Conservation (phyloP, 768 basidiomycete species). For the Lentinula edodes region DNA sequence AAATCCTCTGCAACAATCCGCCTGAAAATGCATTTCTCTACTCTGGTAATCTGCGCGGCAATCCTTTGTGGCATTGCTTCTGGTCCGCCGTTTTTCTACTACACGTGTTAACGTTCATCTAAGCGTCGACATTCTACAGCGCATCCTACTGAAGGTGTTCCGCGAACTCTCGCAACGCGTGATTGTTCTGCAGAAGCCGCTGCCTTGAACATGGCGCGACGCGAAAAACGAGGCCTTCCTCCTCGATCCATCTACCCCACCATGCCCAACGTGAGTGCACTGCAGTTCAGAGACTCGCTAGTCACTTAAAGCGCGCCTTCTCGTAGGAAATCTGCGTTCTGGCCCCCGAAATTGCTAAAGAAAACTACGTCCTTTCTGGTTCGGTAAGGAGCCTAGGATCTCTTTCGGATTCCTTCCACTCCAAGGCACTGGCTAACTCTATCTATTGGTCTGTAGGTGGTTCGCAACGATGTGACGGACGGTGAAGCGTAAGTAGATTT, state of each 20-base stretch:
- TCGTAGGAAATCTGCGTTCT: constrained; percentile 3
- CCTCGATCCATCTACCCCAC: constrained; percentile 1
- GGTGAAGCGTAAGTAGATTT: constrained; percentile 18
- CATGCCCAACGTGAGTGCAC: not conserved
- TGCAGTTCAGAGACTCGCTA: not conserved
- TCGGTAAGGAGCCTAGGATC: not conserved
- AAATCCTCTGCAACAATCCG: not conserved
- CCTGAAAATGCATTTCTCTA: not conserved
- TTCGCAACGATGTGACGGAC: constrained; percentile 22
- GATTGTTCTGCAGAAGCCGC: constrained; percentile 1
- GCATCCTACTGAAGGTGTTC: not conserved
- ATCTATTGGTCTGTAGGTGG: not conserved
- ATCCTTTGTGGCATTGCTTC: constrained; percentile 1
- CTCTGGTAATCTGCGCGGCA: not conserved
- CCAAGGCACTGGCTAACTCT: not conserved
- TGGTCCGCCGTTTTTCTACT: not conserved
- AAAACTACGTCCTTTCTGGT: not conserved
- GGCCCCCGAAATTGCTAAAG: not conserved
- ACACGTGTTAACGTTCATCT: not conserved
- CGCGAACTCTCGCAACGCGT: not conserved
- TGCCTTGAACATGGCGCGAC: constrained; percentile 1
- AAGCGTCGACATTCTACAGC: not conserved
- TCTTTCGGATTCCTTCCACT: not conserved
- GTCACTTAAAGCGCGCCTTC: no score
- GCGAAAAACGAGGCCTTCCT: not conserved